Base-by-base conservation (phyloP, 176 grass and related monocot genomes). In the Oryza glumipatula region DNA sequence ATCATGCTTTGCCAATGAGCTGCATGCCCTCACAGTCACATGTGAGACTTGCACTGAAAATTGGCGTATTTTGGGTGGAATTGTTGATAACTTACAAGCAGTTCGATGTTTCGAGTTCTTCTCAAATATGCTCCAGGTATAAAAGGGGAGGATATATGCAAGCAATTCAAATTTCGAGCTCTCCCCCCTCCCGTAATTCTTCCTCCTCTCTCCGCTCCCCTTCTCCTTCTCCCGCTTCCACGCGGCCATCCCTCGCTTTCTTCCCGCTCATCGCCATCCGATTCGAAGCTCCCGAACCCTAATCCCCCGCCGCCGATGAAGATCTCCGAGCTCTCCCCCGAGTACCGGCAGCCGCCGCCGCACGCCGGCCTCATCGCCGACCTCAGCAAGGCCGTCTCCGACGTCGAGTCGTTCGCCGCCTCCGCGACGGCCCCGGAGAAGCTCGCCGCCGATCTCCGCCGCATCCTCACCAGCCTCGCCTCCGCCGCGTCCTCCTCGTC, bases 241-340 rank as follows among this genome's bases (percentile, higher is more conserved):
- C 60, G 19, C 11, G 46, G 46, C 46, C 47, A 15, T 13, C 2
- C 78, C 45, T 45, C 54, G 47, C 24, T 60, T 58, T 61, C 80
- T 79, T 79, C 84, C 79, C 81, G 83, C 89, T 63, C 87, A 71
- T 79, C 78, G 30, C 45, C 51, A 4, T 3, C 56, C 84, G 22
- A 54, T 70, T 80, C 33, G 58, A 65, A 74, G 48, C 33, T 47
- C 12, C 70, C 15, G 22, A 94, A 46, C 83, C 73, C 74, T 38
- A 52, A 41, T 26, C 49, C 64, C 65, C 23, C 9, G 3, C 39
- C 39, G 64, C 11, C 76, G 45, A 98, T 99, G 96, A 99, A 92
- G 90, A 99, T 99, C 68, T 99, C 96, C 41, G 96, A 99, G 89
- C 91, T 99, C 77, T 99, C 91, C 61, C 96, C 96, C 38, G 96